These are phyloP conservation scores for Coemansia sp. DNA, from an alignment of 192 early-diverging fungal species.

Conservation along the genomic window DNA sequence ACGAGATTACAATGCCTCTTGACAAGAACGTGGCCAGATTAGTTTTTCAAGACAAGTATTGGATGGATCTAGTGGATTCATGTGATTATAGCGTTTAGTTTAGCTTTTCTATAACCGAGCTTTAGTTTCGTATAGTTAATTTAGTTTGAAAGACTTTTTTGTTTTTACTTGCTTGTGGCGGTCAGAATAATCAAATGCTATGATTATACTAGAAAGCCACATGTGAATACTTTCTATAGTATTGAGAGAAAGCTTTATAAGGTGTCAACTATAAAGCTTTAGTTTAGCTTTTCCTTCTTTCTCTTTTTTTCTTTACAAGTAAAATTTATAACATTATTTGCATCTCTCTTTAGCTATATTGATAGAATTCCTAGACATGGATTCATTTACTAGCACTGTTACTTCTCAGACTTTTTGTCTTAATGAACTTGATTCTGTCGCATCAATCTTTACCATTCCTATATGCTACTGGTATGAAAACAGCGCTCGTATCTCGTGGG, in stretches of 20 bases:
- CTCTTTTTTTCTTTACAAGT: not conserved
- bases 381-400: not conserved
- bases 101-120: too few species aligned
- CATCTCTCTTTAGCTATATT: not conserved
- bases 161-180: too few species aligned
- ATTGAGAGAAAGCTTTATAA: too few species aligned
- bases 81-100: not conserved
- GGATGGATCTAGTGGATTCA: not conserved
- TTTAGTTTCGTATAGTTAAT: too few species aligned
- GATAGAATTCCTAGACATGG: conserved; percentile 5
- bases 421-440: conserved; percentile 7
- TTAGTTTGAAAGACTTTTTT: too few species aligned
- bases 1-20: not conserved
- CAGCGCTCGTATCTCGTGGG: not conserved
- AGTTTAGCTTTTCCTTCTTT: not conserved
- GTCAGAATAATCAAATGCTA: too few species aligned
- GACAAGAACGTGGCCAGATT: not conserved
- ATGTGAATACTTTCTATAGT: too few species aligned
- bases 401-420: conserved; percentile 12
- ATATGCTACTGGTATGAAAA: conserved; percentile 26
- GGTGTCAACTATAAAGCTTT: too few species aligned
- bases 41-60: not conserved
- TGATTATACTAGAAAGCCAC: too few species aligned
- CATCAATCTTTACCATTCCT: conserved; percentile 12
- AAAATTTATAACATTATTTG: not conserved